Evolutionary conservation across 139 green algal genomes (phyloP), one percentile per base, ranked within the genome.

Genomic region (Chlorella vulgaris): DNA sequence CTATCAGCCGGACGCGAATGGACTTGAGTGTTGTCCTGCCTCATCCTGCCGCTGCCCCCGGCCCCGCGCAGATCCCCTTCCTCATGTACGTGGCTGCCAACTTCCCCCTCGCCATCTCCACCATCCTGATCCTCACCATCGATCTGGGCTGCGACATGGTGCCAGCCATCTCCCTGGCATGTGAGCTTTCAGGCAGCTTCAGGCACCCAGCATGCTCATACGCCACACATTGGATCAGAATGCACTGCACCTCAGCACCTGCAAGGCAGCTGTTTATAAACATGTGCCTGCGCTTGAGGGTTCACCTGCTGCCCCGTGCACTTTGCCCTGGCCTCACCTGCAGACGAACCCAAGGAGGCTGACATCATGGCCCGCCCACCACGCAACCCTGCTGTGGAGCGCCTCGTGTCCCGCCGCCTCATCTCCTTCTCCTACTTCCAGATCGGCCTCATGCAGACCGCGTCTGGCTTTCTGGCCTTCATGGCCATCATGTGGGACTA

Each of bases 131-230:
- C 71, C 89, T 96, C 42, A 88, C 84, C 68, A 91, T 96, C 75
- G 94, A 96, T 74, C 84, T 96, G 28, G 89, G 87, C 50, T 95
- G 88, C 24, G 93, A 96, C 81, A 93, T 93, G 91, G 36, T 93
- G 22, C 92, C 92, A n/a, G 92, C 92, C 77, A 96, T 96, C 75
- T 93, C 90, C 19, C 89, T 96, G n/a, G 92, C 93, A 2, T 96
- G 76, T 82, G 76, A 74, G 76, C 36, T 5, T 4, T n/a, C n/a
- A n/a, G n/a, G n/a, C n/a, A n/a, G n/a, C n/a, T n/a, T n/a, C n/a
- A n/a, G n/a, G n/a, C n/a, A n/a, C n/a, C n/a, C n/a, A n/a, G n/a
- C n/a, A n/a, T n/a, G n/a, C n/a, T n/a, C n/a, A n/a, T n/a, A n/a
- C n/a, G n/a, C n/a, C n/a, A n/a, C n/a, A n/a, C n/a, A n/a, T n/a